Percentiles rank a stretch among this genome's conserved stretches.
These are phyloP conservation scores for Pythium chondricola DNA, from an alignment of 352 stramenopile genomes.

Conservation along the genomic window DNA sequence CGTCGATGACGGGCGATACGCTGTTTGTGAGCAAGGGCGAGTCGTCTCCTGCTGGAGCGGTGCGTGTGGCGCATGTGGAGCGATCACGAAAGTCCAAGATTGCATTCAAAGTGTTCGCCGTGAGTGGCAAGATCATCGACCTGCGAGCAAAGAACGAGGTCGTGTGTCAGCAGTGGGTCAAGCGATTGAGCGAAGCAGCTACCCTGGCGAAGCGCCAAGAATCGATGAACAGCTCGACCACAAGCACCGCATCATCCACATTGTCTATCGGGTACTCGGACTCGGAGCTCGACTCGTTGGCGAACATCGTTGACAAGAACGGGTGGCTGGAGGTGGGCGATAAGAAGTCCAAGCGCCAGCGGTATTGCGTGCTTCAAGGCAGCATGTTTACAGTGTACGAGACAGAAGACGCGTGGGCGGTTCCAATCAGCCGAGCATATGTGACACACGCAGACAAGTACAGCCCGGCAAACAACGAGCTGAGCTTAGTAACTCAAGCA, in stretches of 20 bases:
- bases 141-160: constrained; percentile 73
- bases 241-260: constrained; percentile 61
- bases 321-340: constrained; percentile 74
- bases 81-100: constrained; percentile 68
- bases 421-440: constrained; percentile 70
- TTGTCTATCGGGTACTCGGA: constrained; percentile 61
- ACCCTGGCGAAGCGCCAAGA: constrained; percentile 69
- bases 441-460: constrained; percentile 65
- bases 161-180: constrained; percentile 66
- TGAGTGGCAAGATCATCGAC: constrained; percentile 82
- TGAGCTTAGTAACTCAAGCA: constrained; percentile 55
- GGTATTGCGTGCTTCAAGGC: constrained; percentile 75
- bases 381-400: constrained; percentile 83
- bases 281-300: constrained; percentile 59
- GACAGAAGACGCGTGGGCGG: constrained; percentile 73
- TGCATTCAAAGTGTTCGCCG: constrained; percentile 77
- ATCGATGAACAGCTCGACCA: constrained; percentile 65
- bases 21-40: constrained; percentile 72
- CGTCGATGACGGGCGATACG: constrained; percentile 51
- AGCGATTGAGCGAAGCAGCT: constrained; percentile 63
- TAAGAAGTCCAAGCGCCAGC: constrained; percentile 64
- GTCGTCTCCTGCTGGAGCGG: constrained; percentile 53
- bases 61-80: constrained; percentile 76
- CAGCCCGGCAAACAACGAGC: constrained; percentile 46
- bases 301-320: constrained; percentile 76